phyloP scores from a whole-genome alignment of 176 grass and related monocot genomes.

The Poa pratensis region DNA sequence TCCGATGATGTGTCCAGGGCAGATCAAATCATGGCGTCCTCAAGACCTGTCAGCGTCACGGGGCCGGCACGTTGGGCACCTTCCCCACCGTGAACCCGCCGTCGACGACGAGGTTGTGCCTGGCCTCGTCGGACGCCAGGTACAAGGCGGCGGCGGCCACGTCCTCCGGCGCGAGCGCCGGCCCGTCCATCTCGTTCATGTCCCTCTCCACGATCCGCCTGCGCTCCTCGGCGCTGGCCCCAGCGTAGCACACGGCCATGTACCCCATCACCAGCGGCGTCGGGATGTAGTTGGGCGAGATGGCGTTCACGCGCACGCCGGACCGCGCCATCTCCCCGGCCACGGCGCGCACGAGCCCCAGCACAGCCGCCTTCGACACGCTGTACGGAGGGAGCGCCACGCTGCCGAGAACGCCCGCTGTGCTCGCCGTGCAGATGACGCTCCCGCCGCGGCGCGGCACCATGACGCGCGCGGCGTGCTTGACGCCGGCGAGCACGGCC shows the following conservation, averaged over 20 bases:
- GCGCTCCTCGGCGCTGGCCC: conserved; percentile 3
- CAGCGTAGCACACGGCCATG: neutral
- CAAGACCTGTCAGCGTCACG: neutral
- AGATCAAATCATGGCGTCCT: too few relatives aligned
- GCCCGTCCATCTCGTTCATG: conserved; percentile 40
- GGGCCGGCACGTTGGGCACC: neutral
- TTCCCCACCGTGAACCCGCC: conserved; percentile 57
- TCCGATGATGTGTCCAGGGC: neutral
- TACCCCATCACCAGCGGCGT: conserved; percentile 34
- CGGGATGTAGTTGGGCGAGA: conserved; percentile 51
- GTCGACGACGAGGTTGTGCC: conserved; percentile 70
- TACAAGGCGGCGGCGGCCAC: conserved; percentile 55
- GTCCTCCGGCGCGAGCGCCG: conserved; percentile 44
- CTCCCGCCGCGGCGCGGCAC: conserved; percentile 39
- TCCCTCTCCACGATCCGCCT: conserved; percentile 31
- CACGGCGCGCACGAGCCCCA: conserved; percentile 36
- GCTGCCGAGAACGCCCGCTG: neutral
- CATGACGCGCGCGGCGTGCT: conserved; percentile 77
- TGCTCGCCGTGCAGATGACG: conserved; percentile 62
- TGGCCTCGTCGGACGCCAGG: conserved; percentile 60
- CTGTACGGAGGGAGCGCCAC: neutral
- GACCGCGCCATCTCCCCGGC: conserved; percentile 35
- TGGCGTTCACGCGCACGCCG: conserved; percentile 69
- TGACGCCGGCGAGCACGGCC: conserved; percentile 44
- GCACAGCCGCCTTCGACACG: neutral